Conservation (phyloP, 1,139 yeast species). For the Taiozyma sp. region DNA sequence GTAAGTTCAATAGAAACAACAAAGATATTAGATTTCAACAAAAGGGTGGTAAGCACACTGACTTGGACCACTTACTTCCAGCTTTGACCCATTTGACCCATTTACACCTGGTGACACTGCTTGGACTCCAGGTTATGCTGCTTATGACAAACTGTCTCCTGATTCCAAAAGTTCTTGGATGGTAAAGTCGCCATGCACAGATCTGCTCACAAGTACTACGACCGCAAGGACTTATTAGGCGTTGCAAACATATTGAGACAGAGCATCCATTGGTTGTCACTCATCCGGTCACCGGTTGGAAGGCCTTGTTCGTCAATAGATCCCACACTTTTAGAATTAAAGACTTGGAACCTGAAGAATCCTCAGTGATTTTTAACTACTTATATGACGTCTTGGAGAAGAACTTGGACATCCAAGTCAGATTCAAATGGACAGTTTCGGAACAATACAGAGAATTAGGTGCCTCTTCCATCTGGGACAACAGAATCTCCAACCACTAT, state of each 20-base stretch:
- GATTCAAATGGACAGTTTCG: not conserved
- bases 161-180: constrained; percentile 1
- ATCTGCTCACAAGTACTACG: not conserved
- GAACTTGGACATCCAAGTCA: constrained; percentile 1
- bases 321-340: not conserved
- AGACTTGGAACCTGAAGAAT: constrained; percentile 11
- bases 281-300: constrained; percentile 3
- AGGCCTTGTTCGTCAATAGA: not conserved
- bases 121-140: not conserved
- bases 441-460: not conserved
- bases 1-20: constrained; percentile 25
- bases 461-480: constrained; percentile 2
- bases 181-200: not conserved
- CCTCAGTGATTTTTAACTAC: constrained; percentile 14
- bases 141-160: constrained; percentile 36
- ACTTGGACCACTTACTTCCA: constrained; percentile 32
- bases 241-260: constrained; percentile 27
- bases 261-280: not conserved
- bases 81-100: too few relatives aligned
- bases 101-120: not conserved
- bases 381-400: not conserved
- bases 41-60: constrained; percentile 18
- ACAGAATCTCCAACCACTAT: constrained; percentile 6
- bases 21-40: constrained; percentile 5
- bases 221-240: not conserved